phyloP scores from a whole-genome alignment of 345 rosid genomes.

The Noccaea bulbosa region DNA sequence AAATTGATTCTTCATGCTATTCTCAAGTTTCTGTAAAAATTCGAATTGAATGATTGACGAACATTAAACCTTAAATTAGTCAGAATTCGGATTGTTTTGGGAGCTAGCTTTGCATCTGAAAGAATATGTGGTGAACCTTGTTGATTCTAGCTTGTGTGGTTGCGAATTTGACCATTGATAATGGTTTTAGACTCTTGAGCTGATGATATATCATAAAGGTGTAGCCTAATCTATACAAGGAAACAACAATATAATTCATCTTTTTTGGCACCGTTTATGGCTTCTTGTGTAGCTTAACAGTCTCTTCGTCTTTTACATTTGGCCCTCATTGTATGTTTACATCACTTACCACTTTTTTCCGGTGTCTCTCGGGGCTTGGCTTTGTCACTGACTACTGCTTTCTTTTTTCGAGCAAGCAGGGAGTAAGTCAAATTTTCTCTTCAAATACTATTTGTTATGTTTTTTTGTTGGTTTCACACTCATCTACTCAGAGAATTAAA shows the following conservation, averaged over 20 bases:
- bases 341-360: not conserved
- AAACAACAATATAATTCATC: conserved; percentile 7
- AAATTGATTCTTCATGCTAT: not conserved
- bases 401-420: conserved; percentile 50
- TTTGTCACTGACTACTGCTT: conserved; percentile 8
- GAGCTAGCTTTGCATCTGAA: not conserved
- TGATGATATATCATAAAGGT: not conserved
- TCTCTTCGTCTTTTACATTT: not conserved
- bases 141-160: not conserved
- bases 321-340: not conserved
- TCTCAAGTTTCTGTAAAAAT: not conserved
- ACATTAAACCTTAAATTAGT: not conserved
- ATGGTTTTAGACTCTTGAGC: not conserved
- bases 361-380: conserved; percentile 27
- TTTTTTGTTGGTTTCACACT: conserved; percentile 4
- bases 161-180: not conserved
- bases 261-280: not conserved
- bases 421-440: conserved; percentile 58
- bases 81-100: not conserved
- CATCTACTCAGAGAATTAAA: conserved; percentile 6
- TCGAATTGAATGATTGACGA: not conserved
- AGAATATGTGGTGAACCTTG: not conserved
- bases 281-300: not conserved
- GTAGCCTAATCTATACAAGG: not conserved
- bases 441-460: conserved; percentile 3